Conservation (phyloP, 208 protist species). For the Lotmaria passim region DNA sequence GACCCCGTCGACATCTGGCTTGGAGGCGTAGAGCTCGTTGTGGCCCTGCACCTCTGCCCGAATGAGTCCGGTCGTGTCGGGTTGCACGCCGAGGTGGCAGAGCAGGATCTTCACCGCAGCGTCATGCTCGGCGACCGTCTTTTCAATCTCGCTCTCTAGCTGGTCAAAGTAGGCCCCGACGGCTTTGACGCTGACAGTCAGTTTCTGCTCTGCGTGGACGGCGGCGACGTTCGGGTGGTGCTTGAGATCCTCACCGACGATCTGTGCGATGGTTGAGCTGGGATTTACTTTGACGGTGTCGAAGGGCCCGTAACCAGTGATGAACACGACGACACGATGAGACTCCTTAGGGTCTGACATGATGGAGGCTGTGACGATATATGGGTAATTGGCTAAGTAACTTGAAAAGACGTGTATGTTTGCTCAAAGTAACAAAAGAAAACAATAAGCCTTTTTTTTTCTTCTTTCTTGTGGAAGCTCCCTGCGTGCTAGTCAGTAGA, state of each 20-base stretch:
- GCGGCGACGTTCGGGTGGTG: slow-evolving; percentile 11
- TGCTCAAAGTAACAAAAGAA: no score
- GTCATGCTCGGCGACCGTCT: slow-evolving; percentile 26
- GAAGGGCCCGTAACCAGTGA: slow-evolving; percentile 82
- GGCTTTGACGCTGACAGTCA: slow-evolving; percentile 48
- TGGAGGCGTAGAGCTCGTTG: slow-evolving; percentile 62
- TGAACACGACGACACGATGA: slow-evolving; percentile 38
- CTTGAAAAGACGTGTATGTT: no score
- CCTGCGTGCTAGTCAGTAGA: no score
- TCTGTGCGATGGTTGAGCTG: slow-evolving; percentile 47
- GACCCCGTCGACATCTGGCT: slow-evolving; percentile 49
- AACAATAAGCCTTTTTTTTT: no score
- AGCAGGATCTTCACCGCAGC: slow-evolving; percentile 43
- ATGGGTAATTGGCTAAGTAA: no score
- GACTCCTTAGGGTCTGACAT: slow-evolving; percentile 12
- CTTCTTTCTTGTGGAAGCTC: no score
- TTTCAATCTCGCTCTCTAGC: slow-evolving; percentile 38
- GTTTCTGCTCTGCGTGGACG: slow-evolving; percentile 45
- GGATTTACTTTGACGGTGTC: slow-evolving; percentile 59
- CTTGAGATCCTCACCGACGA: slow-evolving; percentile 38
- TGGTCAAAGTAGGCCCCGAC: slow-evolving; percentile 49
- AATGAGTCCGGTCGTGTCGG: slow-evolving; percentile 50
- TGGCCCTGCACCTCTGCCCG: slow-evolving; percentile 65
- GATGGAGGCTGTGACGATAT: not conserved
- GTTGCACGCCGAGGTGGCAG: slow-evolving; percentile 63